Percentiles rank a stretch among this genome's conserved stretches.
phyloP scores from a whole-genome alignment of 805 yeast species.

The Lipomyces yamadae region DNA sequence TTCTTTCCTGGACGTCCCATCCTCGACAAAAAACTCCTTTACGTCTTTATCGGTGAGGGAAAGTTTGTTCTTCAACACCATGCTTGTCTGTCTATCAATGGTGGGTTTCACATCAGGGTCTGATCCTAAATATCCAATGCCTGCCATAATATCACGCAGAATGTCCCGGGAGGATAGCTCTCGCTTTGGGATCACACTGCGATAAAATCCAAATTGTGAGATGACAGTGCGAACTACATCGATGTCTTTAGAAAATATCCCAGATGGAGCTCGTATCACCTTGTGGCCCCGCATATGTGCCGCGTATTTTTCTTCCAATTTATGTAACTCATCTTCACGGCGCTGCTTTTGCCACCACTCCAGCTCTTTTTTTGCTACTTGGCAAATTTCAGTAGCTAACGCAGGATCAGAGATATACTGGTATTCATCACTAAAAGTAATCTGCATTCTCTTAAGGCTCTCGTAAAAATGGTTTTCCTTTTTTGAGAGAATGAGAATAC shows the following conservation, averaged over 20 bases:
- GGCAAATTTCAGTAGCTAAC: neutral
- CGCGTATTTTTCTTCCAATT: neutral
- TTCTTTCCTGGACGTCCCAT: neutral
- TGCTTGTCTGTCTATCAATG: neutral
- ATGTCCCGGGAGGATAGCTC: neutral
- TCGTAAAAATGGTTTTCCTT: slow-evolving; percentile 62
- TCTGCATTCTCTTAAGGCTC: slow-evolving; percentile 49
- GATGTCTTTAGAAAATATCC: neutral
- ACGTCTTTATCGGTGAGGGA: neutral
- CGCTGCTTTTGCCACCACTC: neutral
- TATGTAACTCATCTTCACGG: neutral
- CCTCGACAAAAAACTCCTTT: neutral
- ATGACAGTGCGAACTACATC: neutral
- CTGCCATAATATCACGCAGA: slow-evolving; percentile 3
- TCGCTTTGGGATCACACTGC: neutral
- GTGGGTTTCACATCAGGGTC: slow-evolving; percentile 6
- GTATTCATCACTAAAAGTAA: slow-evolving; percentile 16
- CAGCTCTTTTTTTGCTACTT: slow-evolving; percentile 5
- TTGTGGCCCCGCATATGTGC: neutral
- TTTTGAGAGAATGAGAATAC: slow-evolving; percentile 62
- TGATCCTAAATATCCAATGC: neutral
- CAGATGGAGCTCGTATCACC: neutral
- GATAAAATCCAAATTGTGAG: slow-evolving; percentile 6
- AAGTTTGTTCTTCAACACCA: neutral
- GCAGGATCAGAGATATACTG: slow-evolving; percentile 21